Percentiles rank a stretch among this genome's conserved stretches.
These are phyloP conservation scores for Mycena rosella DNA, from an alignment of 768 basidiomycete species.

Conservation along the genomic window DNA sequence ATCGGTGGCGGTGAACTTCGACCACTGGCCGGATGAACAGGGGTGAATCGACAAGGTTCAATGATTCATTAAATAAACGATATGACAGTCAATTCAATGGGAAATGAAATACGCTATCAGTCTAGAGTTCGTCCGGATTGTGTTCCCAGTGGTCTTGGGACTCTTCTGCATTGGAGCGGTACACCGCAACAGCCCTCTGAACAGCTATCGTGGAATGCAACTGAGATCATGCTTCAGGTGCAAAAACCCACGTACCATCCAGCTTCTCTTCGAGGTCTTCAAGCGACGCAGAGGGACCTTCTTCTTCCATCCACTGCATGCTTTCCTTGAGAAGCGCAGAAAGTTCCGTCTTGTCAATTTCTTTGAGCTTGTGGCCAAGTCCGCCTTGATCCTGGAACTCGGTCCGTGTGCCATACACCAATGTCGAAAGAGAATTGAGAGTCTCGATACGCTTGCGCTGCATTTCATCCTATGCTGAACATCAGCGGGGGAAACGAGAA, in stretches of 20 bases:
- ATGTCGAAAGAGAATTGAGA: constrained; percentile 69
- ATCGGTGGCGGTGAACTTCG: constrained; percentile 6
- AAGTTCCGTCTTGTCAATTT: constrained; percentile 71
- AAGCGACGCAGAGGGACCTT: constrained; percentile 69
- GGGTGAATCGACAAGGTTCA: no score
- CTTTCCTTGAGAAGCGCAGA: constrained; percentile 75
- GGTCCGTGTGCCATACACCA: constrained; percentile 75
- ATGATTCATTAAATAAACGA: neutral
- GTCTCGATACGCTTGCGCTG: constrained; percentile 73
- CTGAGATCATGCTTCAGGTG: neutral
- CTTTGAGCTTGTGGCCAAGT: constrained; percentile 74
- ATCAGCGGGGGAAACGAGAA: constrained; percentile 63
- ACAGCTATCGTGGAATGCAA: constrained; percentile 47
- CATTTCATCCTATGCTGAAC: constrained; percentile 46
- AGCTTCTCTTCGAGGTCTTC: constrained; percentile 88
- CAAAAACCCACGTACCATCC: constrained; percentile 45
- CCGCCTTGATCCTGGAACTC: constrained; percentile 81
- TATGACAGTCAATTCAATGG: neutral
- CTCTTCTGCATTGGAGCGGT: constrained; percentile 43
- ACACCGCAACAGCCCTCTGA: constrained; percentile 54
- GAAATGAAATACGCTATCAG: neutral
- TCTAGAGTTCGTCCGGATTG: constrained; percentile 60
- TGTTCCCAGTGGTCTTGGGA: constrained; percentile 51
- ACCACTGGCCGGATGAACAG: no score
- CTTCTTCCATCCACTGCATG: constrained; percentile 81